These are phyloP conservation scores for Hirsutella thompsonii DNA, from an alignment of 2,329 filamentous ascomycete genomes.

Conservation along the genomic window DNA sequence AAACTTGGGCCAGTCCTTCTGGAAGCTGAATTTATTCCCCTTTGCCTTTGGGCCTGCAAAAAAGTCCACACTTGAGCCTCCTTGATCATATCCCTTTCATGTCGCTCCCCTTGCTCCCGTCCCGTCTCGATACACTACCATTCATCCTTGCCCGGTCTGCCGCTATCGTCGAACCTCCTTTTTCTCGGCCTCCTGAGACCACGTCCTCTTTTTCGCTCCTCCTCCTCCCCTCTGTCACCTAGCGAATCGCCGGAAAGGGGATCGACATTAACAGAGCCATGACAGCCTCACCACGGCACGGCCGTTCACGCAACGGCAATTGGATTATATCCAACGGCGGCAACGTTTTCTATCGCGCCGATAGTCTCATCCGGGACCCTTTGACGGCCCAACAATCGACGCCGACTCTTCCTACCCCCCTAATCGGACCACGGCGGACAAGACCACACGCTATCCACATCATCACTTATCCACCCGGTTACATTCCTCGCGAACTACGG, in stretches of 20 bases:
- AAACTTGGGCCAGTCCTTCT: neutral
- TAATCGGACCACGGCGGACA: slow-evolving; percentile 24
- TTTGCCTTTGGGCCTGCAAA: neutral
- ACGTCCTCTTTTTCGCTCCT: neutral
- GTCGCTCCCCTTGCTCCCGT: no score
- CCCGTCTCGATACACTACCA: no score
- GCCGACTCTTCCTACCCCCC: slow-evolving; percentile 19
- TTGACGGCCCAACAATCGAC: neutral
- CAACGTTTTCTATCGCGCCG: slow-evolving; percentile 17
- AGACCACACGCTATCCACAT: slow-evolving; percentile 29
- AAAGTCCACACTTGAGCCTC: neutral
- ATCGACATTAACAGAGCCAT: slow-evolving; percentile 3
- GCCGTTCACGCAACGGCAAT: slow-evolving; percentile 6
- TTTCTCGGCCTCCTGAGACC: neutral
- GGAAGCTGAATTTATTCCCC: neutral
- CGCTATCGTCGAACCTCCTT: neutral
- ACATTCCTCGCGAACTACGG: slow-evolving; percentile 31
- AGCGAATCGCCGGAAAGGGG: neutral
- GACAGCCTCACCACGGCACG: slow-evolving; percentile 2
- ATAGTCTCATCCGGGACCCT: slow-evolving; percentile 2
- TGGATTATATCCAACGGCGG: slow-evolving; percentile 12
- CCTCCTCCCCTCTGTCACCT: no score
- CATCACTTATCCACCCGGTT: slow-evolving; percentile 26
- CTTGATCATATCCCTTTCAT: neutral
- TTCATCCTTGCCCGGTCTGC: no score